phyloP scores from a whole-genome alignment of 495 filamentous ascomycete genomes.

The Podospora pseudoanserina region DNA sequence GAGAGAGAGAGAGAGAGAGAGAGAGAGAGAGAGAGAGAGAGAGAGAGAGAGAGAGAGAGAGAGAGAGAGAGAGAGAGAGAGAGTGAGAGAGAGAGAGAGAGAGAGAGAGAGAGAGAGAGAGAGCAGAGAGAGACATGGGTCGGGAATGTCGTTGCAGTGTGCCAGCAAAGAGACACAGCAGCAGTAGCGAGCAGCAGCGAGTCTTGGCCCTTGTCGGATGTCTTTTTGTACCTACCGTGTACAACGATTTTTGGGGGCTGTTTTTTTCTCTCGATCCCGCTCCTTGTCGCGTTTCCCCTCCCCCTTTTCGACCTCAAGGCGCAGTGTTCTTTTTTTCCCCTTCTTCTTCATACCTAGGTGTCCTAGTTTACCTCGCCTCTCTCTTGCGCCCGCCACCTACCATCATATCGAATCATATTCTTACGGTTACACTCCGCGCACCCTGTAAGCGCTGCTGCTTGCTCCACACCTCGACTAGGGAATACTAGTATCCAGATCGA shows the following conservation, averaged over 20 bases:
- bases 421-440: background rate
- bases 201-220: background rate
- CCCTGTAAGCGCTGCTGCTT: too few relatives aligned
- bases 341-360: background rate
- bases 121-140: background rate
- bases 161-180: background rate
- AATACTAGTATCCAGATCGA: conserved; percentile 20
- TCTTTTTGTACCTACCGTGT: background rate
- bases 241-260: background rate
- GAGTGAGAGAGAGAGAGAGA: too few relatives aligned
- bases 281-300: background rate
- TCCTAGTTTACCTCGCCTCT: background rate
- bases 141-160: background rate
- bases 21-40: too few relatives aligned
- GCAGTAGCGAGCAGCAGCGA: background rate
- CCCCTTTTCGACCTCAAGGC: background rate
- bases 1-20: too few relatives aligned
- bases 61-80: background rate
- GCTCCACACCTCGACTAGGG: conserved; percentile 2
- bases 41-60: too few relatives aligned
- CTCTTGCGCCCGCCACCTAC: background rate
- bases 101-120: background rate
- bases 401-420: background rate
- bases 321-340: too few relatives aligned
- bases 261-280: background rate